These are phyloP conservation scores for Alternaria sp. DNA, from an alignment of 2,329 filamentous ascomycete species.

Conservation along the genomic window DNA sequence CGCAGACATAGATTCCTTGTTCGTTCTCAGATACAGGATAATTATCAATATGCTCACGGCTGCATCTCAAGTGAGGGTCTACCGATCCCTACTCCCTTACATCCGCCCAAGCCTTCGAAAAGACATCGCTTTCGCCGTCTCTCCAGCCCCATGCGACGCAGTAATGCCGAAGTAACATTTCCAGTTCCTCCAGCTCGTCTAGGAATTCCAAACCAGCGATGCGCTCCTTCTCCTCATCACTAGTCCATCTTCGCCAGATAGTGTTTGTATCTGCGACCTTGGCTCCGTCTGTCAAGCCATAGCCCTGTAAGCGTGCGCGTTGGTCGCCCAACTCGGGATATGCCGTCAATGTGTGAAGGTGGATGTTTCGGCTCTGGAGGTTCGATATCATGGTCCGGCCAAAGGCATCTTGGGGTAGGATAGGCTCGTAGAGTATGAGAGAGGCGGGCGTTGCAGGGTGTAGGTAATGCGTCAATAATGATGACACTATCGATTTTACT, in stretches of 20 bases:
- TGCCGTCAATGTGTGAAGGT: slow-evolving; percentile 80
- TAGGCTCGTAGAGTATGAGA: slow-evolving; percentile 87
- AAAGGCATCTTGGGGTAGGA: slow-evolving; percentile 84
- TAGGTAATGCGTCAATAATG: slow-evolving; percentile 47
- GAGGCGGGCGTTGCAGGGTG: slow-evolving; percentile 61
- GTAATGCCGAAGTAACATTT: slow-evolving; percentile 86
- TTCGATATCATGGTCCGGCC: slow-evolving; percentile 93
- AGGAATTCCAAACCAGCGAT: slow-evolving; percentile 84
- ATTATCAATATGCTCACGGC: not conserved
- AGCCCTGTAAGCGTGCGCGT: slow-evolving; percentile 68
- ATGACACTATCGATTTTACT: slow-evolving; percentile 69
- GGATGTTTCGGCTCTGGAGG: slow-evolving; percentile 80
- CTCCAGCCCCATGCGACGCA: slow-evolving; percentile 89
- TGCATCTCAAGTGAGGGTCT: too few relatives aligned
- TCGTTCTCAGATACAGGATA: not conserved
- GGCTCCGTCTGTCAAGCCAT: slow-evolving; percentile 70
- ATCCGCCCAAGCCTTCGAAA: slow-evolving; percentile 45
- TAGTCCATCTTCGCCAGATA: slow-evolving; percentile 83
- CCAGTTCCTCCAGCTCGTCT: slow-evolving; percentile 96
- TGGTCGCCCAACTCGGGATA: slow-evolving; percentile 77
- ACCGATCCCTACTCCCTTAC: slow-evolving; percentile 29
- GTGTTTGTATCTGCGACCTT: slow-evolving; percentile 68
- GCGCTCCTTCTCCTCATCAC: slow-evolving; percentile 75
- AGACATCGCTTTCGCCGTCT: slow-evolving; percentile 53
- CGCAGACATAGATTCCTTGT: not conserved